Conservation (phyloP, 2,329 filamentous ascomycete genomes). For the Helotiales sp. region DNA sequence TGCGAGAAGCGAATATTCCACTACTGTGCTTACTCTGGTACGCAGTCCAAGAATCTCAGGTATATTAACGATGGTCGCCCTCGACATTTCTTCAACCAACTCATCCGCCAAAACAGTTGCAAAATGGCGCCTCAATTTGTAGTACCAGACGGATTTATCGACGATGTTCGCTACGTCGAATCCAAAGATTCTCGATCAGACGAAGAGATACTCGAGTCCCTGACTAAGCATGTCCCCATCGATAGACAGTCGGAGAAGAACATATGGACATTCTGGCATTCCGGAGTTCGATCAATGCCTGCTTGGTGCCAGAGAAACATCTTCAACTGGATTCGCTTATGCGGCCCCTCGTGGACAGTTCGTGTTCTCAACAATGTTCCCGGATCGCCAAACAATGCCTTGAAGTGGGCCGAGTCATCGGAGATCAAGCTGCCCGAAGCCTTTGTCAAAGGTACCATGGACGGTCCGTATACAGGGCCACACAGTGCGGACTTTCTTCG, state of each 20-base stretch:
- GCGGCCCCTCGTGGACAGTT: slow-evolving; percentile 49
- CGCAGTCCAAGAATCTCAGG: not conserved
- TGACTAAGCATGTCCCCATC: slow-evolving; percentile 42
- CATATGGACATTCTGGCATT: slow-evolving; percentile 53
- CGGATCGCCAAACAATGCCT: slow-evolving; percentile 45
- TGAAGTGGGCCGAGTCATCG: slow-evolving; percentile 43
- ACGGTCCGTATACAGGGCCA: slow-evolving; percentile 49
- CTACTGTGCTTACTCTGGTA: not conserved
- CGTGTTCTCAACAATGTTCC: slow-evolving; percentile 47
- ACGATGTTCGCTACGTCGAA: slow-evolving; percentile 9
- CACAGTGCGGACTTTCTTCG: slow-evolving; percentile 56
- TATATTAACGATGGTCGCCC: not conserved
- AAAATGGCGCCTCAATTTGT: slow-evolving; percentile 7
- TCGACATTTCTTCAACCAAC: not conserved
- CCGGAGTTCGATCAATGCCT: slow-evolving; percentile 46
- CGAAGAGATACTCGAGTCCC: slow-evolving; percentile 48
- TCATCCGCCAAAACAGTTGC: not conserved
- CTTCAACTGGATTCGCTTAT: slow-evolving; percentile 50
- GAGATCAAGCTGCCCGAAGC: slow-evolving; percentile 46
- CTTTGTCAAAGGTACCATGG: slow-evolving; percentile 51
- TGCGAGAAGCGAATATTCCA: not conserved
- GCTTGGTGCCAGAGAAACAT: slow-evolving; percentile 47
- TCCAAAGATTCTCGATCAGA: slow-evolving; percentile 38
- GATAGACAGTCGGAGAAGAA: slow-evolving; percentile 47
- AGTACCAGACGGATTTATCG: slow-evolving; percentile 1